Evolutionary conservation across 352 stramenopile species (phyloP), one percentile per base, ranked within the genome.

Genomic region (Phytophthora uliginosa): DNA sequence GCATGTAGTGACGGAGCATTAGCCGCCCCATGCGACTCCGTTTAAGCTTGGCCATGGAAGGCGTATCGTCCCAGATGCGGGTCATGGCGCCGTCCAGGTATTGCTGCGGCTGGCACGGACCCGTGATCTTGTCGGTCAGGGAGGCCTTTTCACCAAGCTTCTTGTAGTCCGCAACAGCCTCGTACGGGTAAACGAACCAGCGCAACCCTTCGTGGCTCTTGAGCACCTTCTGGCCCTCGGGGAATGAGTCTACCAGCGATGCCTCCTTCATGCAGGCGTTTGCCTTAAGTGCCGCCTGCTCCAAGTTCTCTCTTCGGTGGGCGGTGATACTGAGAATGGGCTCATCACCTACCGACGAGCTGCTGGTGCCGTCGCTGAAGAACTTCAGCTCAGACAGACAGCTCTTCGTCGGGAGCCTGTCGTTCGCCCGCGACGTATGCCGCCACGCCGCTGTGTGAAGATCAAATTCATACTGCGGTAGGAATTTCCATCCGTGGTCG

Each of bases 391-490:
- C 64, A 7, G 63, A 71, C 0, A 80, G 24, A 22, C 51, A 75
- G 31, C 42, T 72, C 52, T 71, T 72, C 5, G 57, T 48, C 13
- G 60, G 60, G 8, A 61, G 31, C 6, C 45, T 59, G 45, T 56
- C 50, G 24, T 53, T 58, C 12, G 50, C 20, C 2, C 48, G 59
- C n/a, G 69, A 77, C 7, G 36, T 61, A 67, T 98, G 92, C 33
- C 84, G 83, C 91, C 92, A 98, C 65, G 98, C 95, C 17, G 93
- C 97, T 31, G 94, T 99, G 28, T 94, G 84, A 75, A 98, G 82
- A 74, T 99, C 97, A 68, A 97, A 98, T 38, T 85, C 66, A 80
- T 99, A 99, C 54, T 98, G 86, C 26, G 93, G 94, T 31, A 99
- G 81, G 31, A 99, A 93, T 31, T 92, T 92, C 85, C 88, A 98